Conservation (phyloP, 805 yeast species). For the Scheffersomyces amazonensis region DNA sequence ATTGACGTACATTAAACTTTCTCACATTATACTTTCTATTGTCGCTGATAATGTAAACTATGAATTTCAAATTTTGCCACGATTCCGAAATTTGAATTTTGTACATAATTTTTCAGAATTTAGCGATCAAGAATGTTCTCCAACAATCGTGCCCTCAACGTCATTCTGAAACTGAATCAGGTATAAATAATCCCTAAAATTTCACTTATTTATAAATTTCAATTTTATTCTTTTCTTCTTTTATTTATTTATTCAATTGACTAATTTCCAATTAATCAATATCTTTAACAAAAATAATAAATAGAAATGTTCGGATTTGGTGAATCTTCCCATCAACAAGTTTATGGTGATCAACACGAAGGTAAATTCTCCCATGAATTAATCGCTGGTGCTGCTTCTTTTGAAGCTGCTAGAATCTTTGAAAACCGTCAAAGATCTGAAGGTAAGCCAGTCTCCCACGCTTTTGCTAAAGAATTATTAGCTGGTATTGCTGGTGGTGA, state of each 20-base stretch:
- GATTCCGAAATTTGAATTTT: too few species aligned
- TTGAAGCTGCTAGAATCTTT: slow-evolving; percentile 27
- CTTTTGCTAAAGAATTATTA: slow-evolving; percentile 25
- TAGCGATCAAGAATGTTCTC: too few species aligned
- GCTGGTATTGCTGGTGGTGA: slow-evolving; percentile 30
- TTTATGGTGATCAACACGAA: slow-evolving; percentile 27
- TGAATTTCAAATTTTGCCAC: too few species aligned
- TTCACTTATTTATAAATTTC: neutral
- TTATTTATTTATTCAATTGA: too few species aligned
- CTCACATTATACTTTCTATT: too few species aligned
- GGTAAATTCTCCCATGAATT: slow-evolving; percentile 29
- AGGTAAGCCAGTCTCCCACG: slow-evolving; percentile 29
- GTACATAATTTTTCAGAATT: too few species aligned
- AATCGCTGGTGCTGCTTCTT: slow-evolving; percentile 31
- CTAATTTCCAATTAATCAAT: too few species aligned
- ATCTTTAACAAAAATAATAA: too few species aligned
- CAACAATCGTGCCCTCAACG: too few species aligned
- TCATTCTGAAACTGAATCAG: too few species aligned
- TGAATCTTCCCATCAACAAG: slow-evolving; percentile 21
- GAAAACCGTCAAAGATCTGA: slow-evolving; percentile 30
- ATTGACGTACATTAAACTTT: too few species aligned
- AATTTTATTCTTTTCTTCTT: neutral
- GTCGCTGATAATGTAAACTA: too few species aligned
- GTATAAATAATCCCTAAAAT: neutral
- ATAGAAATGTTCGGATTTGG: slow-evolving; percentile 23